A percentile compares a stretch with the other conserved stretches of the same genome.
These are phyloP conservation scores for Lotmaria passim DNA, from an alignment of 208 protist genomes.

Conservation along the genomic window DNA sequence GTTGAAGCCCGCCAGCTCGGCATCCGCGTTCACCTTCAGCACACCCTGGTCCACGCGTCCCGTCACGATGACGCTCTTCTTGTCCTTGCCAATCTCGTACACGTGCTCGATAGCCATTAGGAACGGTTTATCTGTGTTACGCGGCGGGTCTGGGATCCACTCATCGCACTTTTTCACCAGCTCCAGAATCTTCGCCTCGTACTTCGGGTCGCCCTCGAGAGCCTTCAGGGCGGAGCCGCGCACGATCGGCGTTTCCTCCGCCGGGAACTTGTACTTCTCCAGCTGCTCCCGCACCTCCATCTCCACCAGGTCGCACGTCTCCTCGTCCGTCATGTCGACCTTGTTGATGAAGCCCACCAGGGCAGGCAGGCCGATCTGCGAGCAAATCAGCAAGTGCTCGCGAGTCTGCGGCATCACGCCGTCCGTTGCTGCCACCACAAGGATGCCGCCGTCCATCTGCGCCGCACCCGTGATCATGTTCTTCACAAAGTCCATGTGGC, in stretches of 20 bases:
- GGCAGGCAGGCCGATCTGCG: slow-evolving; percentile 96
- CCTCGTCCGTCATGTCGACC: slow-evolving; percentile 94
- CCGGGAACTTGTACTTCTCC: slow-evolving; percentile 93
- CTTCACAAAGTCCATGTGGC: slow-evolving; percentile 99
- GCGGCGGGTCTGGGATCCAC: slow-evolving; percentile 94
- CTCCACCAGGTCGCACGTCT: slow-evolving; percentile 96
- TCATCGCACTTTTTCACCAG: slow-evolving; percentile 93
- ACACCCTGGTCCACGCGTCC: slow-evolving; percentile 94
- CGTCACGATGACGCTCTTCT: slow-evolving; percentile 96
- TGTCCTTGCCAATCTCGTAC: slow-evolving; percentile 92
- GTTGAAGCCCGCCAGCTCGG: slow-evolving; percentile 96
- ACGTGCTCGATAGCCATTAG: slow-evolving; percentile 98
- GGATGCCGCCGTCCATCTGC: slow-evolving; percentile 95
- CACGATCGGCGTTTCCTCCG: slow-evolving; percentile 90
- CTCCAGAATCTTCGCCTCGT: slow-evolving; percentile 94
- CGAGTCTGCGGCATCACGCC: slow-evolving; percentile 99
- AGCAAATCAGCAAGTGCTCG: slow-evolving; percentile 98
- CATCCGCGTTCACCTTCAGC: slow-evolving; percentile 95
- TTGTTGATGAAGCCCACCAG: slow-evolving; percentile 99
- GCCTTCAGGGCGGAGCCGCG: slow-evolving; percentile 97
- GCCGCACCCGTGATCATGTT: slow-evolving; percentile 99
- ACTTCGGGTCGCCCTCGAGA: slow-evolving; percentile 94
- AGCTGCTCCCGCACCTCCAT: slow-evolving; percentile 97
- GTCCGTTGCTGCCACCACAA: slow-evolving; percentile 93
- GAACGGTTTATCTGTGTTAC: slow-evolving; percentile 97